phyloP scores from a whole-genome alignment of 2,329 filamentous ascomycete genomes.

The Xylariaceae sp. region DNA sequence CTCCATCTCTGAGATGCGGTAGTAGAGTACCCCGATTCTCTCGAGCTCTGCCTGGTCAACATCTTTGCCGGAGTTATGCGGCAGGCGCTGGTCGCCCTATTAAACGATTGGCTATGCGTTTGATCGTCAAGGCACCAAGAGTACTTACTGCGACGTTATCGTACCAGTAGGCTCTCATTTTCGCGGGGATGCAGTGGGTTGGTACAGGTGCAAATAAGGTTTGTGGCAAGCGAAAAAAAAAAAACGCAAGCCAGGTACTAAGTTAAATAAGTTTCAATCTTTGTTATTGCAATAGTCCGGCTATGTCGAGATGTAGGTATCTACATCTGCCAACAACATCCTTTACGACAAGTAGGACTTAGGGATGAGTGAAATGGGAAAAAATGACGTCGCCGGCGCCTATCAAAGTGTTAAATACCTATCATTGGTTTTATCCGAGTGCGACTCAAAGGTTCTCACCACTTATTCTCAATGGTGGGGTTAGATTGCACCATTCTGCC shows the following conservation, averaged over 20 bases:
- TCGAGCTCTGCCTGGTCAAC: slow-evolving; percentile 65
- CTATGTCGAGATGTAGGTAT: too few species aligned
- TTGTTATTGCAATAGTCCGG: too few species aligned
- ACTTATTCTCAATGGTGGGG: slow-evolving; percentile 22
- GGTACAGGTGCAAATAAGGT: background rate
- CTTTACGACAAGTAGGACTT: too few species aligned
- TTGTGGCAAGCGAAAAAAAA: background rate
- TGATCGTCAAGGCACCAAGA: background rate
- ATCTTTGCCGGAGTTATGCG: slow-evolving; percentile 78
- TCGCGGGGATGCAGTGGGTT: slow-evolving; percentile 17
- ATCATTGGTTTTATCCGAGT: slow-evolving; percentile 7
- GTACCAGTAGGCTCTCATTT: slow-evolving; percentile 58
- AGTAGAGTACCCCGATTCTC: slow-evolving; percentile 78
- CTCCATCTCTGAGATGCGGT: slow-evolving; percentile 60
- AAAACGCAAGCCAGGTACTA: background rate
- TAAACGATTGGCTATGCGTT: slow-evolving; percentile 7
- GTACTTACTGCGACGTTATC: slow-evolving; percentile 40
- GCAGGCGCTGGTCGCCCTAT: slow-evolving; percentile 88
- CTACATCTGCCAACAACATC: too few species aligned
- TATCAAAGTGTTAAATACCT: background rate
- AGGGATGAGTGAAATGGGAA: too few species aligned
- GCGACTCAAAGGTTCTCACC: too few species aligned
- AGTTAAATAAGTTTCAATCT: too few species aligned
- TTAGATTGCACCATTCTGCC: slow-evolving; percentile 14
- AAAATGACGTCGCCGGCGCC: slow-evolving; percentile 21